Conservation (phyloP, 306 rosid genomes). For the Pterocarpus santalinus region DNA sequence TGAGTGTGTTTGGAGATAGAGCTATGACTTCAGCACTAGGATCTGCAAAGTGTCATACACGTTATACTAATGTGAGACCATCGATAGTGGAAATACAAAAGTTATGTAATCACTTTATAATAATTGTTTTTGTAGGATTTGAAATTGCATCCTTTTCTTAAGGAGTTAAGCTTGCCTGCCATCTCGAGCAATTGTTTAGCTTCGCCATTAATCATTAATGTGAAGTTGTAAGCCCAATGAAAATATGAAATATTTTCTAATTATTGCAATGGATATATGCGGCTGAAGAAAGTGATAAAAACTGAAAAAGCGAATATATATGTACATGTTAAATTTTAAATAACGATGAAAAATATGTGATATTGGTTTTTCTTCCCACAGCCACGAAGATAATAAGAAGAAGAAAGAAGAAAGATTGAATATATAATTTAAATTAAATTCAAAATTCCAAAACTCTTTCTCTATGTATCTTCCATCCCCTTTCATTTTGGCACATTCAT, state of each 20-base stretch:
- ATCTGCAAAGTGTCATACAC: slow-evolving; percentile 51
- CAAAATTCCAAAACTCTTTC: slow-evolving; percentile 25
- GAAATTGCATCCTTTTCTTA: too few relatives aligned
- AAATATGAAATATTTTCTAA: not conserved
- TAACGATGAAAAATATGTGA: not conserved
- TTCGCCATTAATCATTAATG: not conserved
- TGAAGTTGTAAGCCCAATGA: not conserved
- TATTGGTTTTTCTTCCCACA: not conserved
- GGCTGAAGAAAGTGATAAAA: slow-evolving; percentile 8
- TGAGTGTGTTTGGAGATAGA: slow-evolving; percentile 71
- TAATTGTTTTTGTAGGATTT: too few relatives aligned
- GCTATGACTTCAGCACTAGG: slow-evolving; percentile 88
- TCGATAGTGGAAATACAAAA: too few relatives aligned
- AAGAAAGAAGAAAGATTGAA: slow-evolving; percentile 1
- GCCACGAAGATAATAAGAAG: not conserved
- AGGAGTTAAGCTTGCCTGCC: too few relatives aligned
- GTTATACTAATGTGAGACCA: not conserved
- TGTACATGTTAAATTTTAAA: too few relatives aligned
- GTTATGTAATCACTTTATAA: too few relatives aligned
- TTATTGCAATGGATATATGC: not conserved
- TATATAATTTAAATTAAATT: not conserved
- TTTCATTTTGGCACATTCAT: slow-evolving; percentile 19
- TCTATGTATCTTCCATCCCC: slow-evolving; percentile 7
- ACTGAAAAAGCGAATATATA: not conserved
- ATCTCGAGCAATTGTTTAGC: too few relatives aligned